Conservation (phyloP, 2,329 filamentous ascomycete species). For the Colletotrichum magnum region DNA sequence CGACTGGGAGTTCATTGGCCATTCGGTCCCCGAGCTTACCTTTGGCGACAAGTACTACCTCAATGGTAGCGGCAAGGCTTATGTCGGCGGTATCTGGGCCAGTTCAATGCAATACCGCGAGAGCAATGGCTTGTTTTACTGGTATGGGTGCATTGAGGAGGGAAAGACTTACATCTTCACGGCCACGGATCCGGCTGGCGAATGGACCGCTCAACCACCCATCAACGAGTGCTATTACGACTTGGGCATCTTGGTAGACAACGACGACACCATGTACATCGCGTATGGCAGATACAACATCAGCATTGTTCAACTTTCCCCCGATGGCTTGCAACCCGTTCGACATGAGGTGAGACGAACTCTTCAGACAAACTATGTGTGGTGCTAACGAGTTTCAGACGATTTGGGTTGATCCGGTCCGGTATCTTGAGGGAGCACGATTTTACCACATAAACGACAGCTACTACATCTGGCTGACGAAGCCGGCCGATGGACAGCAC, state of each 20-base stretch:
- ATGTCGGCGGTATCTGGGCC: constrained; percentile 68
- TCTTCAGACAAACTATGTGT: background rate
- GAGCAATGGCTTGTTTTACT: constrained; percentile 41
- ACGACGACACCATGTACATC: constrained; percentile 56
- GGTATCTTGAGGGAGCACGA: constrained; percentile 61
- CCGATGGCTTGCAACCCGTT: constrained; percentile 24
- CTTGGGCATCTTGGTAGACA: constrained; percentile 52
- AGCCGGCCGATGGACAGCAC: constrained; percentile 58
- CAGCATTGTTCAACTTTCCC: constrained; percentile 30
- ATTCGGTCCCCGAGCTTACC: constrained; percentile 53
- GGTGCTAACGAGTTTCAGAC: constrained; percentile 2
- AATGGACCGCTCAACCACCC: constrained; percentile 29
- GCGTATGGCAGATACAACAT: constrained; percentile 55
- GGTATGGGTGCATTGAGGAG: constrained; percentile 40
- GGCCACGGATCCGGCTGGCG: constrained; percentile 25
- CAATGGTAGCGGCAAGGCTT: constrained; percentile 56
- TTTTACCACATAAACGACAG: constrained; percentile 68
- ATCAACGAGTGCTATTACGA: constrained; percentile 42
- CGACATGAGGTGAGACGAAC: constrained; percentile 2
- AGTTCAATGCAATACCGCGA: constrained; percentile 55
- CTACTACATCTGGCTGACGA: constrained; percentile 66
- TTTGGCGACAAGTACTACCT: constrained; percentile 64
- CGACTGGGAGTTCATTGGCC: constrained; percentile 57
- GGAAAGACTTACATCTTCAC: constrained; percentile 42
- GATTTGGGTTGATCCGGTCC: constrained; percentile 21